phyloP scores from a whole-genome alignment of 2,329 filamentous ascomycete species.

The Aspergillus sp. region DNA sequence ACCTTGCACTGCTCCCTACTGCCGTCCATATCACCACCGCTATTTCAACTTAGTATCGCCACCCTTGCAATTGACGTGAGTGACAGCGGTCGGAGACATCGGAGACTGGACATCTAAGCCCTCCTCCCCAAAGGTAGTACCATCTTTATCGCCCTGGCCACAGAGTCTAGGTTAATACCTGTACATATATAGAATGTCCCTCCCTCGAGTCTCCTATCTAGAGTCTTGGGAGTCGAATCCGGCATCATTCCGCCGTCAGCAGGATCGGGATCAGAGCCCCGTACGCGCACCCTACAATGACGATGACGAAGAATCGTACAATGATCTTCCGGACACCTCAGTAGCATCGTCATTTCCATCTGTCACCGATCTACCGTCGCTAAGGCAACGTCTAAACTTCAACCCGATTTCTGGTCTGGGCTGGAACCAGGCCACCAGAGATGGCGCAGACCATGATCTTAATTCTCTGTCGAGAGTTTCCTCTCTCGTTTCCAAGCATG shows the following conservation, averaged over 20 bases:
- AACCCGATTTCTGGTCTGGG: constrained; percentile 41
- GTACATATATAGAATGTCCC: constrained; percentile 36
- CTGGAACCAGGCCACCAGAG: constrained; percentile 33
- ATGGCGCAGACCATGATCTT: constrained; percentile 30
- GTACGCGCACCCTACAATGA: constrained; percentile 24
- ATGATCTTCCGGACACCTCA: constrained; percentile 32
- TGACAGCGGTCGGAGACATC: not conserved
- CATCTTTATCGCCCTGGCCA: not conserved
- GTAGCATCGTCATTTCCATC: constrained; percentile 37
- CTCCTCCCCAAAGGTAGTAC: not conserved
- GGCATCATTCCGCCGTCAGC: constrained; percentile 26
- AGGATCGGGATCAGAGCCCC: constrained; percentile 17
- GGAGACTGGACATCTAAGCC: not conserved
- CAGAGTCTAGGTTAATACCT: not conserved
- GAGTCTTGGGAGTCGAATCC: constrained; percentile 44
- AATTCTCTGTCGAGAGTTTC: constrained; percentile 22
- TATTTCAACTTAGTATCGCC: not conserved
- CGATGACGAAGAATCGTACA: constrained; percentile 23
- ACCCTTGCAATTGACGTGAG: not conserved
- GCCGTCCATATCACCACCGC: not conserved
- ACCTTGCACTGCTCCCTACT: not conserved
- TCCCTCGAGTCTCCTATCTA: constrained; percentile 44
- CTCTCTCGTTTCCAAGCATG: constrained; percentile 22
- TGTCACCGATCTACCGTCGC: constrained; percentile 25
- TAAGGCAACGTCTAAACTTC: constrained; percentile 40